These are phyloP conservation scores for Fusarium paranaense DNA, from an alignment of 2,329 filamentous ascomycete species.

Conservation along the genomic window DNA sequence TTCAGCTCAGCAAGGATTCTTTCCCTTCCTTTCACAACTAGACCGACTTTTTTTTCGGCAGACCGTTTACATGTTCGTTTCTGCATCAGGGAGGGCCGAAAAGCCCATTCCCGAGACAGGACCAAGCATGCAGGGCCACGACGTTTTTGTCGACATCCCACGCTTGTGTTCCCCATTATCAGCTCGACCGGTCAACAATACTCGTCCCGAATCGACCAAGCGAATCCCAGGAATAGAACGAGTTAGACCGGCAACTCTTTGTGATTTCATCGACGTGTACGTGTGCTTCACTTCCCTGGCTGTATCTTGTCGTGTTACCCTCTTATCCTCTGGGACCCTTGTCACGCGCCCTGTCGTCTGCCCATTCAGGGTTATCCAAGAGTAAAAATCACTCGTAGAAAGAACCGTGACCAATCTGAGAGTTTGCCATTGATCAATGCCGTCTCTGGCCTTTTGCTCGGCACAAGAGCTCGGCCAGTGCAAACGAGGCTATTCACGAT, in stretches of 20 bases:
- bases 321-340: conserved; percentile 9
- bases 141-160: conserved; percentile 19
- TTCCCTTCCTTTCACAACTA: conserved; percentile 2
- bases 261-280: conserved; percentile 18
- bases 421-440: conserved; percentile 9
- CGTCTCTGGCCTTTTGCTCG: conserved; percentile 19
- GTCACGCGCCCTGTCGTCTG: conserved; percentile 21
- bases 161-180: conserved; percentile 26
- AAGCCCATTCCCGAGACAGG: conserved; percentile 18
- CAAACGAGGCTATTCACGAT: conserved; percentile 7
- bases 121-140: conserved; percentile 25
- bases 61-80: conserved; percentile 13
- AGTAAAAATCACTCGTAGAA: neutral
- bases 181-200: conserved; percentile 36
- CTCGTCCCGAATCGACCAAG: conserved; percentile 10
- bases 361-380: conserved; percentile 3
- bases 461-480: conserved; percentile 13
- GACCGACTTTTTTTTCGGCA: conserved; percentile 27
- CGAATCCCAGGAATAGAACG: conserved; percentile 1
- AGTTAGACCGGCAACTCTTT: neutral
- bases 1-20: conserved; percentile 4
- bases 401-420: conserved; percentile 4
- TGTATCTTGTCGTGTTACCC: conserved; percentile 37
- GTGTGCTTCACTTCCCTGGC: conserved; percentile 8
- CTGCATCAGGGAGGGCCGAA: conserved; percentile 9